A percentile compares a stretch with the other conserved stretches of the same genome.
phyloP scores from a whole-genome alignment of 805 yeast species.

The Metschnikowia kunwiensis region DNA sequence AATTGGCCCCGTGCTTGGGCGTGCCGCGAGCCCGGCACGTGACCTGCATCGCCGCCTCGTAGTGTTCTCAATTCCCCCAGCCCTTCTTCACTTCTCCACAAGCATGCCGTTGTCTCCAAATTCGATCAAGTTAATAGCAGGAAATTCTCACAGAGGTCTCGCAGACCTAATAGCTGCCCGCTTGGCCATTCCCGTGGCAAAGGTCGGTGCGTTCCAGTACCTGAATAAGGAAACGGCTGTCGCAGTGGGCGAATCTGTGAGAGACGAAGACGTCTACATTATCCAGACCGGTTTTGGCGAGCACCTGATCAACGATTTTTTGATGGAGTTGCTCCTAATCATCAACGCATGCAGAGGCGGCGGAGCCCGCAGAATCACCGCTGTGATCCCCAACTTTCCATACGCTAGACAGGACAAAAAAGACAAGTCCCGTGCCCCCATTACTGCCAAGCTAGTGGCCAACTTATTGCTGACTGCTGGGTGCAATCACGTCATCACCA shows the following conservation, averaged over 20 bases:
- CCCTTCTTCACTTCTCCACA: background rate
- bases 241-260: constrained; percentile 76
- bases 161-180: constrained; percentile 67
- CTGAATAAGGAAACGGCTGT: constrained; percentile 89
- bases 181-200: constrained; percentile 65
- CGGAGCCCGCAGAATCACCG: constrained; percentile 89
- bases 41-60: constrained; percentile 4
- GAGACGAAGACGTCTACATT: constrained; percentile 87
- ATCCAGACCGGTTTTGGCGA: constrained; percentile 84
- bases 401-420: constrained; percentile 97
- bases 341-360: constrained; percentile 96
- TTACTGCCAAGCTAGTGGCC: constrained; percentile 92
- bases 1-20: no score
- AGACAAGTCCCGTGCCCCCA: constrained; percentile 94
- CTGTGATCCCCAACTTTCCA: constrained; percentile 92
- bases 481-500: constrained; percentile 90
- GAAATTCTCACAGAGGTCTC: constrained; percentile 81
- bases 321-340: constrained; percentile 85
- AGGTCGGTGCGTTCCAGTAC: constrained; percentile 78
- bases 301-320: constrained; percentile 62
- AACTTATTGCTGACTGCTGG: constrained; percentile 91
- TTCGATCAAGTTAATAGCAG: constrained; percentile 50
- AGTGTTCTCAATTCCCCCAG: no score
- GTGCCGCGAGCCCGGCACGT: no score
- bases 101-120: constrained; percentile 29